Evolutionary conservation across 2,329 filamentous ascomycete species (phyloP), one percentile per base, ranked within the genome.

Genomic region (Fusarium xylarioides): DNA sequence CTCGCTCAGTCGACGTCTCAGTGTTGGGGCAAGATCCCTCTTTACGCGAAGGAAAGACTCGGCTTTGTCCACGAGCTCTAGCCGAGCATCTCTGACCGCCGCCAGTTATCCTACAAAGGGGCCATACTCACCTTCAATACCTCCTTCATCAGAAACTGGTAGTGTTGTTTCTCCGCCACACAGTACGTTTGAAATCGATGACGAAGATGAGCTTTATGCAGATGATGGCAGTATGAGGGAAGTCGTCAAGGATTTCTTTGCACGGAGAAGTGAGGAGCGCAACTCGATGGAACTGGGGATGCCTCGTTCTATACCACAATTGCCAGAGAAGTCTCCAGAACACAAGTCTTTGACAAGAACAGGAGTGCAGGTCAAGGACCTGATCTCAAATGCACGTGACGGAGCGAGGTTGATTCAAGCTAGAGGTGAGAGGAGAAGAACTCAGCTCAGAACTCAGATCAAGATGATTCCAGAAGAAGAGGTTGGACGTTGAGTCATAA

Each of bases 371-470:
- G 70, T 79, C 60, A 78, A 68, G 47, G 75, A 65, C 11, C 46
- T 80, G 21, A 44, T 80, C 49, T 62, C 71, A 18, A 77, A 71
- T 30, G 76, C 78, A 10, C 72, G 73, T 23, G 77, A 77, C 7
- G 73, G 67, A 15, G 70, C 74, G 49, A 74, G 35, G 37, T 61
- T 71, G 50, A 66, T 78, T 5, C 68, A 77, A 52, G 54, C 70
- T 8, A 78, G 75, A 44, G 76, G 77, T 21, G 82, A 85, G 57
- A 79, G 77, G 69, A 76, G 81, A 66, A 76, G 81, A 28, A 79
- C 80, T 38, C 78, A 80, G 30, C 68, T 85, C 52, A 80, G 81
- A 73, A 80, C 78, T 44, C 80, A 79, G 28, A 84, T 84, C 57
- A 79, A 78, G 57, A 77, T 82, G 61, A 71, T 84, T 37, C 77